Evolutionary conservation across 306 rosid species (phyloP).

Genomic region (apple (Malus domestica)): DNA sequence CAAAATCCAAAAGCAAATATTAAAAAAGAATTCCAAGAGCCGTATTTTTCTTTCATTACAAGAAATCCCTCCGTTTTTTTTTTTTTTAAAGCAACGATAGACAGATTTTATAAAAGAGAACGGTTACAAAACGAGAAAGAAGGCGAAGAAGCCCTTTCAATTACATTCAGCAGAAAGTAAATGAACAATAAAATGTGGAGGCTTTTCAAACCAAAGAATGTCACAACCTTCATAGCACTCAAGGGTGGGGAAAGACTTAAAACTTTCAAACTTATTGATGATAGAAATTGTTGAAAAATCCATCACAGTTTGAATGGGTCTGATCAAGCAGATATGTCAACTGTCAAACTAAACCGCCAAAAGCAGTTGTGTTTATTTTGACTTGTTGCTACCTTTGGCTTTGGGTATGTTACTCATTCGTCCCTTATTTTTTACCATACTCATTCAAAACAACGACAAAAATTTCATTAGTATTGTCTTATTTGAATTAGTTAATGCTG

Average conservation of each 20-base stretch:
- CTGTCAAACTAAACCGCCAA: not conserved
- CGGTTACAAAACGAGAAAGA: too few species aligned
- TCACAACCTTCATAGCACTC: not conserved
- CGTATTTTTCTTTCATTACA: not conserved
- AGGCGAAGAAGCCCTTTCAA: too few species aligned
- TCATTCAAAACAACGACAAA: accelerated
- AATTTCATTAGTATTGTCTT: not conserved
- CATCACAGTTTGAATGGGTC: not conserved
- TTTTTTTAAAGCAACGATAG: too few species aligned
- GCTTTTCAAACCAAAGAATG: not conserved
- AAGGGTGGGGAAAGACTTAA: not conserved
- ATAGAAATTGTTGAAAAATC: not conserved
- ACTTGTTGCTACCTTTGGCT: not conserved
- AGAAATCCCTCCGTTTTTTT: not conserved
- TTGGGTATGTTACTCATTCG: not conserved
- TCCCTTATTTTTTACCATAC: not conserved
- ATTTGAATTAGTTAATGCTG: too few species aligned
- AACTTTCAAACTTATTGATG: not conserved
- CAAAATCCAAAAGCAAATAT: too few species aligned
- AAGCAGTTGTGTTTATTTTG: not conserved
- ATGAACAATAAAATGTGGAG: too few species aligned
- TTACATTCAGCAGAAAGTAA: too few species aligned
- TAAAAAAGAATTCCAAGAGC: not conserved
- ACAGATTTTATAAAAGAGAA: too few species aligned
- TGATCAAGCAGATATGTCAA: not conserved